Conservation (phyloP, 1,139 yeast species). For the Yamadazyma triangularis region DNA sequence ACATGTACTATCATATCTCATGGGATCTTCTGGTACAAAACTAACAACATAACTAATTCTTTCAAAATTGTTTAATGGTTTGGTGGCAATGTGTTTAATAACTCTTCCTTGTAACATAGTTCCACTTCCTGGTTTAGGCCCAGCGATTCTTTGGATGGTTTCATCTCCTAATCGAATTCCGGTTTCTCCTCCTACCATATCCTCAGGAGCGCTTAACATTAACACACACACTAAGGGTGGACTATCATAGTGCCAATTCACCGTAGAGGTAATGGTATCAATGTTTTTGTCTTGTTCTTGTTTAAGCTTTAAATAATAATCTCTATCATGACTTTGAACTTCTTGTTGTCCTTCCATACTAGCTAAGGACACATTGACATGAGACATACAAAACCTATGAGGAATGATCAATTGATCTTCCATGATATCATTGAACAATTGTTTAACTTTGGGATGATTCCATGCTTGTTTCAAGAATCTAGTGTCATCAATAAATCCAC, state of each 20-base stretch:
- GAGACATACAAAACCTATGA: conserved; percentile 20
- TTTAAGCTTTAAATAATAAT: conserved; percentile 7
- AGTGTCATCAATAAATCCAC: conserved; percentile 21
- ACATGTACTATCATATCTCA: conserved; percentile 32
- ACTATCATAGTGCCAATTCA: conserved; percentile 28
- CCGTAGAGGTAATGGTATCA: conserved; percentile 8
- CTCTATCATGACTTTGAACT: conserved; percentile 8
- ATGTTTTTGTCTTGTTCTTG: conserved; percentile 9
- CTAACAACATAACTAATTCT: conserved; percentile 37
- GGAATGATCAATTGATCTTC: conserved; percentile 17
- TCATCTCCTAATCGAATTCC: conserved; percentile 25
- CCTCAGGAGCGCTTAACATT: conserved; percentile 27
- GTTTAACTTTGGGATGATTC: conserved; percentile 14
- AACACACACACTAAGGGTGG: conserved; percentile 30
- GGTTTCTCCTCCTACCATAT: conserved; percentile 33
- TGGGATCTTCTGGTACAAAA: conserved; percentile 37
- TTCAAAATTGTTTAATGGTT: conserved; percentile 27
- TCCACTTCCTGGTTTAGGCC: conserved; percentile 25
- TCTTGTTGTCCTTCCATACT: not conserved
- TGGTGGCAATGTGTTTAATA: conserved; percentile 17
- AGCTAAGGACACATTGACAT: conserved; percentile 23
- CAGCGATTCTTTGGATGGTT: conserved; percentile 9
- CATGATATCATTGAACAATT: conserved; percentile 18
- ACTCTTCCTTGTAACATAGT: conserved; percentile 44
- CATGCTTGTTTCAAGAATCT: conserved; percentile 22